A percentile compares a stretch with the other conserved stretches of the same genome.
phyloP scores from a whole-genome alignment of 192 early-diverging fungal genomes.

The Thamnidium elegans region DNA sequence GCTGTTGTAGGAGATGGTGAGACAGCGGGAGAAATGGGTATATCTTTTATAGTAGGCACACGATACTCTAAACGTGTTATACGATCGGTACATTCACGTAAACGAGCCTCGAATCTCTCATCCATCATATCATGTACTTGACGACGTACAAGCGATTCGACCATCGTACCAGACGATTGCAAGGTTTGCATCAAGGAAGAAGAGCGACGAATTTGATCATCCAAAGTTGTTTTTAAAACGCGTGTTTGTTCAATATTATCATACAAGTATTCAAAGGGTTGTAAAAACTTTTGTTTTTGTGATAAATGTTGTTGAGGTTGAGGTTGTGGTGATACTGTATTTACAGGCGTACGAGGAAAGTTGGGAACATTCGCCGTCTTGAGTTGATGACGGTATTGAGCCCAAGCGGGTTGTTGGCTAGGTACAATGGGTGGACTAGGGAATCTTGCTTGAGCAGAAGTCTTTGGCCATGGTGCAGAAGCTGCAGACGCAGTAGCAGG shows the following conservation, averaged over 20 bases:
- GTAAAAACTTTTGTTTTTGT: constrained; percentile 54
- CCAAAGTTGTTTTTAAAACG: constrained; percentile 62
- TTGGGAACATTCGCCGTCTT: not conserved
- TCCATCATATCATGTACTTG: constrained; percentile 61
- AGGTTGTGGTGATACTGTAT: constrained; percentile 50
- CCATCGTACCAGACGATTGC: constrained; percentile 65
- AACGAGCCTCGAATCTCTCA: constrained; percentile 40
- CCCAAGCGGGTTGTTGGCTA: constrained; percentile 30
- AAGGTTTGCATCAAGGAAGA: constrained; percentile 70
- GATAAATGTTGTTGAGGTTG: constrained; percentile 42
- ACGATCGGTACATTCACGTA: constrained; percentile 27
- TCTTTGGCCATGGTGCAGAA: constrained; percentile 6
- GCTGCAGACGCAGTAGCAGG: constrained; percentile 10
- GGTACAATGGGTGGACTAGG: constrained; percentile 41
- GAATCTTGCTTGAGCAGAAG: constrained; percentile 17
- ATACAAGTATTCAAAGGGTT: constrained; percentile 53
- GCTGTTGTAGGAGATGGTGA: not conserved
- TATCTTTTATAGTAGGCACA: not conserved
- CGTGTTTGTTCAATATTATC: constrained; percentile 61
- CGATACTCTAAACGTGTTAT: constrained; percentile 13
- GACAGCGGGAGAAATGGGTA: not conserved
- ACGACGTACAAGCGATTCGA: constrained; percentile 69
- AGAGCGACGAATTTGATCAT: constrained; percentile 75
- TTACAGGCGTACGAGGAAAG: constrained; percentile 25
- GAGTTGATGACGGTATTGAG: not conserved